Conservation (phyloP, 1,284 basidiomycete species). For the Melanopsichium pennsylvanicum region DNA sequence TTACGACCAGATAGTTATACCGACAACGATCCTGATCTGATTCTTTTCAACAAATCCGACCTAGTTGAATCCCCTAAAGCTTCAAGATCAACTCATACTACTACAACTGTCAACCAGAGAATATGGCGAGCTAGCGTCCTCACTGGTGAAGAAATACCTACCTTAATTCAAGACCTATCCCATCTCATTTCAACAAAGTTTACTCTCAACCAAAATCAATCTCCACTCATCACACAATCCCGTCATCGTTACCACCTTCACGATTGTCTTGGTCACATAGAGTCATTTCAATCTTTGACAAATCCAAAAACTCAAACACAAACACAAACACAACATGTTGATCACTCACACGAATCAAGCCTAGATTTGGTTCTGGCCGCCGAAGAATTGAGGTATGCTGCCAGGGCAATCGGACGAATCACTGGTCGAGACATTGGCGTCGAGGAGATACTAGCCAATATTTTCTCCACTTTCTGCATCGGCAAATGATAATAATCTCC, state of each 20-base stretch:
- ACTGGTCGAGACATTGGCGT: slow-evolving; percentile 75
- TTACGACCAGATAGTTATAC: slow-evolving; percentile 70
- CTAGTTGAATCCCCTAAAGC: too few species aligned
- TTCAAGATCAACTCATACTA: too few species aligned
- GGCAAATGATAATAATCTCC: slow-evolving; percentile 29
- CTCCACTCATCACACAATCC: slow-evolving; percentile 78
- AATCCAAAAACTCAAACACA: too few species aligned
- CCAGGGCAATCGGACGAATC: slow-evolving; percentile 79
- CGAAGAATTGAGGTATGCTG: slow-evolving; percentile 84
- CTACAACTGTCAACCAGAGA: too few species aligned
- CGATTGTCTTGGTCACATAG: slow-evolving; percentile 75
- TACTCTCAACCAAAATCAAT: slow-evolving; percentile 59
- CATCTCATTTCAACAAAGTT: slow-evolving; percentile 72
- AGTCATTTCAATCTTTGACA: slow-evolving; percentile 12
- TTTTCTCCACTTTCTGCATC: slow-evolving; percentile 73
- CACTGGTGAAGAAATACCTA: slow-evolving; percentile 71
- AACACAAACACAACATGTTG: too few species aligned
- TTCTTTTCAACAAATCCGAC: slow-evolving; percentile 80
- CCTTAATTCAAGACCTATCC: slow-evolving; percentile 73
- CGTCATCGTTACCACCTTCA: slow-evolving; percentile 79
- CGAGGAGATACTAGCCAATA: slow-evolving; percentile 80
- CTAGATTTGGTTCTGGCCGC: slow-evolving; percentile 78
- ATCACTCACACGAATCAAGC: slow-evolving; percentile 60
- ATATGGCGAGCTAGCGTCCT: slow-evolving; percentile 74
- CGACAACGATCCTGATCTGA: slow-evolving; percentile 62